Evolutionary conservation across 2,329 filamentous ascomycete genomes (phyloP).

Genomic region (Epichloe coenophiala): DNA sequence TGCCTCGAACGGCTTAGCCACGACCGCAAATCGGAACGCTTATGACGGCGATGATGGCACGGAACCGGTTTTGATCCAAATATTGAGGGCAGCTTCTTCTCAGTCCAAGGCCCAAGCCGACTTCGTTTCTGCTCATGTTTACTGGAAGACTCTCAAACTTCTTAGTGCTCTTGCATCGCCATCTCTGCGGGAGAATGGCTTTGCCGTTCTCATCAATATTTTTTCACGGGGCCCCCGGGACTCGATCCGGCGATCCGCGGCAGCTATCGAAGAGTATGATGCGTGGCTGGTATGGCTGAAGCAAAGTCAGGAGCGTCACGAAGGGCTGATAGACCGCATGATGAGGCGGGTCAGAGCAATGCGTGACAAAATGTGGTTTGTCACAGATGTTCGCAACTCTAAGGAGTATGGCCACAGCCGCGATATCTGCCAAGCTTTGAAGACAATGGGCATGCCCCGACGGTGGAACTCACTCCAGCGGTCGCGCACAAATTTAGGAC

Average conservation of each 20-base stretch:
- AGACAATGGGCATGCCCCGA: conserved; percentile 69
- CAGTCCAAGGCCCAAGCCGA: conserved; percentile 69
- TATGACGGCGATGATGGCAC: conserved; percentile 22
- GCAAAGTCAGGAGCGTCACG: conserved; percentile 66
- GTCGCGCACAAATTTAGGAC: conserved; percentile 32
- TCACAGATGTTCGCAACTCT: conserved; percentile 84
- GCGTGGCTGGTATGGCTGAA: conserved; percentile 75
- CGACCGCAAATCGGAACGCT: not conserved
- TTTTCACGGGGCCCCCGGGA: conserved; percentile 59
- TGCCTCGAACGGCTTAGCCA: conserved; percentile 2
- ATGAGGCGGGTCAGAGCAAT: conserved; percentile 61
- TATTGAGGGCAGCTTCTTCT: conserved; percentile 63
- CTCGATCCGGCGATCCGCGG: conserved; percentile 54
- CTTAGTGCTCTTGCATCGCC: conserved; percentile 49
- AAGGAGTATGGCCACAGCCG: conserved; percentile 76
- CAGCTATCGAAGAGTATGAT: conserved; percentile 65
- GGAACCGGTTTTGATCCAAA: conserved; percentile 48
- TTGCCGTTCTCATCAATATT: conserved; percentile 61
- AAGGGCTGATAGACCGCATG: conserved; percentile 60
- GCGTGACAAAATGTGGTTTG: conserved; percentile 97
- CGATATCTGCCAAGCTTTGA: conserved; percentile 74
- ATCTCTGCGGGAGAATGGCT: conserved; percentile 52
- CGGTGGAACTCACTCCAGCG: conserved; percentile 39
- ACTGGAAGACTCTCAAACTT: conserved; percentile 70
- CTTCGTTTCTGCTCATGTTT: conserved; percentile 71